These are phyloP conservation scores for Populus ilicifolia DNA, from an alignment of 345 rosid species.

Conservation along the genomic window DNA sequence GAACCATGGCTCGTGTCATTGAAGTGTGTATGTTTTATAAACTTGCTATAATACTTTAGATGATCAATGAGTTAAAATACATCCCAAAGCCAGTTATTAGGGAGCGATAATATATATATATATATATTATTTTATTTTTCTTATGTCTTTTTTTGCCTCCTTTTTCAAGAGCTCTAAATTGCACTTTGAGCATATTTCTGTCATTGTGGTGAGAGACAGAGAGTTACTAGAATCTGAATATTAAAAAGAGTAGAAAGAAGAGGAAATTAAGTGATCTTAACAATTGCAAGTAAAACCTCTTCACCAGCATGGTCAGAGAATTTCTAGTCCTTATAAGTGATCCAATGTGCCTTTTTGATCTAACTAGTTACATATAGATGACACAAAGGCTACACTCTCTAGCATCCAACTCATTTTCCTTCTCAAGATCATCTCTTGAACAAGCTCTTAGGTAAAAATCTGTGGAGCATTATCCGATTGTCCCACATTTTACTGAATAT, in stretches of 20 bases:
- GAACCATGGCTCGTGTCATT: background rate
- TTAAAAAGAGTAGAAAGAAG: background rate
- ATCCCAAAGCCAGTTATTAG: background rate
- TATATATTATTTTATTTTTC: background rate
- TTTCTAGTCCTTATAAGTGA: background rate
- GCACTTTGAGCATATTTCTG: conserved; percentile 1
- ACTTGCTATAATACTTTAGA: background rate
- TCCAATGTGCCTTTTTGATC: background rate
- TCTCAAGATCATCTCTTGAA: background rate
- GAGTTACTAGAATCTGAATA: background rate
- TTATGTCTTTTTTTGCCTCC: background rate
- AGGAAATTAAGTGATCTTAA: background rate
- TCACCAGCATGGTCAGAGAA: background rate
- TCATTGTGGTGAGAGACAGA: background rate
- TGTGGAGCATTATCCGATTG: background rate
- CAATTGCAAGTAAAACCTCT: background rate
- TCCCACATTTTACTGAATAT: background rate
- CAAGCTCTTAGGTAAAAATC: conserved; percentile 2
- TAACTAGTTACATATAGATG: background rate
- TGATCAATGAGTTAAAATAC: background rate
- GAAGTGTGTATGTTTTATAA: background rate
- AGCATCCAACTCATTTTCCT: background rate
- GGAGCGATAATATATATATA: background rate
- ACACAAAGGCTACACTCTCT: background rate
- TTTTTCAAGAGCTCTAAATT: background rate